Conservation (phyloP, 2,329 filamentous ascomycete species). For the Aureobasidium zeae region DNA sequence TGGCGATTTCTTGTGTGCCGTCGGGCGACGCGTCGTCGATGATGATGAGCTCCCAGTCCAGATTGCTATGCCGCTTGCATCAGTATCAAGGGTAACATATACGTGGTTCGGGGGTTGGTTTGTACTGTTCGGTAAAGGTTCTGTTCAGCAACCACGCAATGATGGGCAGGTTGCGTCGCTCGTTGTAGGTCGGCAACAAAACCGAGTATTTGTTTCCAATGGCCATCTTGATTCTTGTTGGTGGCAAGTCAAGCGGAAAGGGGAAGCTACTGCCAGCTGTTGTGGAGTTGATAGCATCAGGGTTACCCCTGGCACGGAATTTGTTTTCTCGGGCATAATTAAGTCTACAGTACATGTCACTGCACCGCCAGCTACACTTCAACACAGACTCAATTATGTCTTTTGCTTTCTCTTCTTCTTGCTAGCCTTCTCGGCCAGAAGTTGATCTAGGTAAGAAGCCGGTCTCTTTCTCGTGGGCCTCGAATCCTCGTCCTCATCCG, state of each 20-base stretch:
- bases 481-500: constrained; percentile 20
- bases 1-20: constrained; percentile 81
- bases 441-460: constrained; percentile 46
- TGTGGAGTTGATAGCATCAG: constrained; percentile 3
- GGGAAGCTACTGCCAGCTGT: constrained; percentile 10
- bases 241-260: neutral
- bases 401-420: constrained; percentile 40
- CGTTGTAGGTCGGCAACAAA: constrained; percentile 96
- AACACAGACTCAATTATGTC: neutral
- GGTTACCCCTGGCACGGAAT: neutral
- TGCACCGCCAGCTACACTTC: neutral
- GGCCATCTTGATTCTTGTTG: constrained; percentile 24
- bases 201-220: constrained; percentile 81
- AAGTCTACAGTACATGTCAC: neutral
- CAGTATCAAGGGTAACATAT: too few species aligned
- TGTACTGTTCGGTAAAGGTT: constrained; percentile 81
- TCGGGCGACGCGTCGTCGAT: constrained; percentile 97
- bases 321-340: neutral
- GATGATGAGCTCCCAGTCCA: constrained; percentile 96
- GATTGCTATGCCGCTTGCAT: constrained; percentile 52
- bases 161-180: constrained; percentile 93
- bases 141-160: constrained; percentile 88
- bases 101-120: too few species aligned
- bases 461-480: constrained; percentile 30
- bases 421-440: constrained; percentile 40